Conservation (phyloP, 441 rosid species). For the Corymbia calophylla region DNA sequence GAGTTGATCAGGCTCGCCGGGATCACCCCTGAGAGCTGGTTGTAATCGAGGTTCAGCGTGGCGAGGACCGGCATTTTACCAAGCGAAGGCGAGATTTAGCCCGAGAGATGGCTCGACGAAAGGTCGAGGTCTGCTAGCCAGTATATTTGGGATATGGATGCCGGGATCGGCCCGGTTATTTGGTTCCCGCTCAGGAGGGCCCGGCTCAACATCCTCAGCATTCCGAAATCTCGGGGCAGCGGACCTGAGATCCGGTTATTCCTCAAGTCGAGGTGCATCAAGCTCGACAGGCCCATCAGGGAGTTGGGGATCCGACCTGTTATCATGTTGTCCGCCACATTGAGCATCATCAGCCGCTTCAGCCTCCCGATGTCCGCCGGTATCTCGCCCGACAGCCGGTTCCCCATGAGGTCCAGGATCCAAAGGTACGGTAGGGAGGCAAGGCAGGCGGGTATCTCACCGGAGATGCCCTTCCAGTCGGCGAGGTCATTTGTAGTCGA, state of each 20-base stretch:
- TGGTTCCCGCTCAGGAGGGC: constrained; percentile 66
- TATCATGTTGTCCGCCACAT: constrained; percentile 61
- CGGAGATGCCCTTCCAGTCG: constrained; percentile 83
- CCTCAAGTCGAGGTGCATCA: constrained; percentile 78
- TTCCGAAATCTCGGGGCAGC: constrained; percentile 44
- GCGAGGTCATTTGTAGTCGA: constrained; percentile 21
- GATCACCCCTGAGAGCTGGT: constrained; percentile 40
- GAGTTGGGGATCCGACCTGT: constrained; percentile 55
- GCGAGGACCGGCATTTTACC: constrained; percentile 79
- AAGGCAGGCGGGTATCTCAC: constrained; percentile 61
- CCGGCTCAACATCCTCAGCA: constrained; percentile 54
- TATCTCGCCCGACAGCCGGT: constrained; percentile 45
- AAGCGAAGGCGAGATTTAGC: constrained; percentile 46
- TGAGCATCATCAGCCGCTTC: constrained; percentile 48
- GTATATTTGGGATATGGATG: constrained; percentile 49
- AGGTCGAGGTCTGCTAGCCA: constrained; percentile 78
- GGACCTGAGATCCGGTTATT: constrained; percentile 50
- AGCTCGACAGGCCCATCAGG: constrained; percentile 41
- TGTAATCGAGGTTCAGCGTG: constrained; percentile 64
- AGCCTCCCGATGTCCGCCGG: constrained; percentile 57
- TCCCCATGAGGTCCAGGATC: constrained; percentile 61
- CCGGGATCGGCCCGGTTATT: constrained; percentile 45
- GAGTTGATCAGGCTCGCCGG: constrained; percentile 55
- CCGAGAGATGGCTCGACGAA: constrained; percentile 52
- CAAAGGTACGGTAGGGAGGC: constrained; percentile 52